Evolutionary conservation across 2,329 filamentous ascomycete species (phyloP).

Genomic region (Penicillium sp.): DNA sequence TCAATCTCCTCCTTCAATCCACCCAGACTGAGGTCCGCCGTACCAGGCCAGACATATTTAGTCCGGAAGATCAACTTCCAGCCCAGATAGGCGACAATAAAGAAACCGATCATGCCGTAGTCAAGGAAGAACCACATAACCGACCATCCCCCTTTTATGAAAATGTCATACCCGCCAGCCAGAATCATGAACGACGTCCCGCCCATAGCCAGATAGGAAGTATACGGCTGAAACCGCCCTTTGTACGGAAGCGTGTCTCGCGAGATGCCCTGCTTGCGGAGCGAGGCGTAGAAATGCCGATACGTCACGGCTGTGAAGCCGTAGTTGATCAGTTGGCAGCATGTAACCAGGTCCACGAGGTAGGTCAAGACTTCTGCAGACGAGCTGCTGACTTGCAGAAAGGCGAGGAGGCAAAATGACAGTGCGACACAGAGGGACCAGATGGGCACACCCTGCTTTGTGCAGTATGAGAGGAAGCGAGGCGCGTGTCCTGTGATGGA

Average conservation of each 20-base stretch:
- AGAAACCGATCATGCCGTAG: constrained; percentile 70
- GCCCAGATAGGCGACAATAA: constrained; percentile 62
- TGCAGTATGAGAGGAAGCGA: constrained; percentile 62
- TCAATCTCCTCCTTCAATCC: constrained; percentile 25
- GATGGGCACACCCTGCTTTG: constrained; percentile 65
- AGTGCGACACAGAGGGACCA: constrained; percentile 59
- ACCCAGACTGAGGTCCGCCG: constrained; percentile 51
- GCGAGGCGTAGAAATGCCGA: constrained; percentile 60
- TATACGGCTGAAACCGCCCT: constrained; percentile 65
- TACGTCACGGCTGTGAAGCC: constrained; percentile 60
- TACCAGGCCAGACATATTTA: constrained; percentile 49
- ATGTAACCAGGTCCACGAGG: constrained; percentile 50
- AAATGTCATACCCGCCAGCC: constrained; percentile 75
- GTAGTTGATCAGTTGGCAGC: constrained; percentile 60
- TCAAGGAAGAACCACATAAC: constrained; percentile 71
- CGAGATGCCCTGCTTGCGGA: constrained; percentile 55
- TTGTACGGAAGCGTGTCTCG: constrained; percentile 55
- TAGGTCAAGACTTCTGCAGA: constrained; percentile 55
- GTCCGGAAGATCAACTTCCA: constrained; percentile 63
- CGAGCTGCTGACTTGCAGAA: constrained; percentile 57
- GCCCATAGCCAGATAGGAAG: constrained; percentile 62
- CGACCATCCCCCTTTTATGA: constrained; percentile 59
- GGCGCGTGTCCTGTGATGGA: constrained; percentile 67
- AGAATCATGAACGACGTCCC: constrained; percentile 68
- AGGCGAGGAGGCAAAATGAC: constrained; percentile 62